Conservation (phyloP, 345 rosid genomes). For the Euphorbia pulcherrima region DNA sequence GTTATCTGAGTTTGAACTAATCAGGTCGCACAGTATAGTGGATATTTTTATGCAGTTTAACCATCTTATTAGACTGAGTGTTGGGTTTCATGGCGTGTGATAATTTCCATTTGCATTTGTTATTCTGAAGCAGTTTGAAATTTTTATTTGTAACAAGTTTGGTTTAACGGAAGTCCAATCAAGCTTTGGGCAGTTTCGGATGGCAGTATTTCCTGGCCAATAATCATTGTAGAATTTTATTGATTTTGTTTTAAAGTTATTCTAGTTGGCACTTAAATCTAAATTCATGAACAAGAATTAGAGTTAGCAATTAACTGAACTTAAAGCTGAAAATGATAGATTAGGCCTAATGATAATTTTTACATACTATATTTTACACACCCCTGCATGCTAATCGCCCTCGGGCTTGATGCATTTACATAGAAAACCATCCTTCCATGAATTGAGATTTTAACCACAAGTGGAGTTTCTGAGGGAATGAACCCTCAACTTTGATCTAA, state of each 20-base stretch:
- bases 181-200: not conserved
- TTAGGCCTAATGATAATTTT: too few relatives aligned
- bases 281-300: not conserved
- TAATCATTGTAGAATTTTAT: not conserved
- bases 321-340: too few relatives aligned
- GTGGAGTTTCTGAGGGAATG: too few relatives aligned
- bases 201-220: constrained; percentile 3
- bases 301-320: not conserved
- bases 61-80: not conserved
- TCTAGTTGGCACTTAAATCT: not conserved
- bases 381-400: too few relatives aligned
- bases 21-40: not conserved
- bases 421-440: too few relatives aligned
- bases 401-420: not conserved
- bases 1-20: constrained; percentile 7
- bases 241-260: not conserved
- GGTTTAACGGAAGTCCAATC: not conserved
- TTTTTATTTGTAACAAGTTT: constrained; percentile 2
- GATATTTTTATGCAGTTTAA: not conserved
- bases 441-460: too few relatives aligned
- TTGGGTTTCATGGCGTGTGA: not conserved
- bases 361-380: too few relatives aligned
- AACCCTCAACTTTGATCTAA: too few relatives aligned
- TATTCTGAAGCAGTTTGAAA: not conserved
- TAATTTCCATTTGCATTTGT: not conserved